Evolutionary conservation across 2,329 filamentous ascomycete genomes (phyloP).

Genomic region (Sporothrix brunneoviolacea): DNA sequence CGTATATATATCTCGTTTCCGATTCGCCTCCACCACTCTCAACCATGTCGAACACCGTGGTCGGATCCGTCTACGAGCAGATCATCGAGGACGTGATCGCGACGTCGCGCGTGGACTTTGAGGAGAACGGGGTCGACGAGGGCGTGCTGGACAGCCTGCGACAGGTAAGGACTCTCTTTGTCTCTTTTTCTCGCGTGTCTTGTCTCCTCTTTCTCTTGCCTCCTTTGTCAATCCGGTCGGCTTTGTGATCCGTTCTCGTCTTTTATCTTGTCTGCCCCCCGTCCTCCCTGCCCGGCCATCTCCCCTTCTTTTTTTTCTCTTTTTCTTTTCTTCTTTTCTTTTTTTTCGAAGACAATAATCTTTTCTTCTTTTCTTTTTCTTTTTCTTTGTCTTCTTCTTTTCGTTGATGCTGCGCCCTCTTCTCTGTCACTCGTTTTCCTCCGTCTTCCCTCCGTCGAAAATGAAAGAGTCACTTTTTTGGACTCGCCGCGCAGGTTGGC

Average conservation of each 20-base stretch:
- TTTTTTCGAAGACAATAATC: too few relatives aligned
- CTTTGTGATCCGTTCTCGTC: background rate
- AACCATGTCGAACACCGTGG: conserved; percentile 52
- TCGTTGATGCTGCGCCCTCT: background rate
- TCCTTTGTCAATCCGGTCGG: background rate
- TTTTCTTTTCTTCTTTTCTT: too few relatives aligned
- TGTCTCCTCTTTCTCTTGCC: conserved; percentile 3
- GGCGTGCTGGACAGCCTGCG: conserved; percentile 79
- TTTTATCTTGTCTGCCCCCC: background rate
- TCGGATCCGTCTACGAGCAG: conserved; percentile 72
- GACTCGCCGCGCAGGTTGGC: too few relatives aligned
- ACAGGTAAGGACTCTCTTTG: conserved; percentile 56
- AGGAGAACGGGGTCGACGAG: conserved; percentile 90
- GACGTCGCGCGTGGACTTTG: conserved; percentile 88
- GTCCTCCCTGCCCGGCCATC: background rate
- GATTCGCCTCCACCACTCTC: conserved; percentile 8
- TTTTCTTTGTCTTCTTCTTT: background rate
- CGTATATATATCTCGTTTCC: too few relatives aligned
- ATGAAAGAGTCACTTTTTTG: too few relatives aligned
- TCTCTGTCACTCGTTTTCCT: too few relatives aligned
- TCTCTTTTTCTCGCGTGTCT: background rate
- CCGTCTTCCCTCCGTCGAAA: too few relatives aligned
- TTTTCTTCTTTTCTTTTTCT: background rate
- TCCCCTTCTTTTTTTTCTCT: background rate
- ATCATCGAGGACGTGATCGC: conserved; percentile 84